Base-by-base conservation (phyloP, 1,284 basidiomycete genomes). In the Cryptococcus sp. region DNA sequence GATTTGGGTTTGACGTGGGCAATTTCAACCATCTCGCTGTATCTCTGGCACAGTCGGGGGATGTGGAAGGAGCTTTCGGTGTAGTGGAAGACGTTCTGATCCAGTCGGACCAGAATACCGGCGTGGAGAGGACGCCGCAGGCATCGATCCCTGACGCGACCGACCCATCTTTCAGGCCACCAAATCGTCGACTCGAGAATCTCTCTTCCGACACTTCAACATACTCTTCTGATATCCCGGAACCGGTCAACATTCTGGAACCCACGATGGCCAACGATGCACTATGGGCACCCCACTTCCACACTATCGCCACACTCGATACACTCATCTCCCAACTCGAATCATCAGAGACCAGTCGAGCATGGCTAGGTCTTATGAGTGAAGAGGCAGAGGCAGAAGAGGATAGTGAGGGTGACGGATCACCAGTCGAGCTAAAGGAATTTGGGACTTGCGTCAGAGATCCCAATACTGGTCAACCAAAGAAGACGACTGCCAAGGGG, bases 1-100 rank as follows among this genome's bases (percentile, higher is more conserved):
- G 90, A 1, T 88, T 94, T 61, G 80, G 80, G 2, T 91, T 93
- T 66, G 91, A 97, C 68, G 81, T 88, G 11, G 84, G 87, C 62
- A 98, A 97, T 73, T 98, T 91, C 87, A 98, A 97, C 68, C 85
- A 90, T 64, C 79, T 94, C 22, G 81, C 80, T 22, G 78, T 85
- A 3, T 87, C 86, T 13, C 80, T 94, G 31, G 79, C 91, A 25
- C 82, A 86, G 31, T 87, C 86, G 0, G 91, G 87, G 18, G 83
- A 94, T 63, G 71, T 85, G 7, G 83, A 85, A 57, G 85, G 86
- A 45, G 91, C 90, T 2, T 89, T 94, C 70, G 83, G 86, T 62
- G 79, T 96, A 22, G 74, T 91, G 24, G 89, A 97, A 69, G 79
- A 81, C 43, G 83, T 97, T 39, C 79, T 97, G 49, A 62, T 91